phyloP scores from a whole-genome alignment of 1,284 basidiomycete genomes.

The Ceratobasidium sp. region DNA sequence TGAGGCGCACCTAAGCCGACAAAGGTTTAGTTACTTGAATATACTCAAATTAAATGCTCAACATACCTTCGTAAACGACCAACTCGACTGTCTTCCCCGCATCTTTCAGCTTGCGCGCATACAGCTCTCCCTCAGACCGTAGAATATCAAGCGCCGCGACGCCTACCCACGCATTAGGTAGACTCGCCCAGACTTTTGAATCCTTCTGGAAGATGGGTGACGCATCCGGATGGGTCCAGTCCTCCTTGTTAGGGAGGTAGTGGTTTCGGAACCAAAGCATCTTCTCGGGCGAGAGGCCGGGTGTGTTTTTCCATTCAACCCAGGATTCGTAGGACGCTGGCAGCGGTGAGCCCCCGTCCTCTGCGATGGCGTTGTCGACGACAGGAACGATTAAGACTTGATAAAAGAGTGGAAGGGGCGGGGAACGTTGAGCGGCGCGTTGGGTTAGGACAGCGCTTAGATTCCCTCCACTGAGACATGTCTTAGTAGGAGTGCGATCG shows the following conservation, averaged over 20 bases:
- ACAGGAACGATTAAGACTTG: constrained; percentile 80
- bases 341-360: constrained; percentile 24
- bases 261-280: constrained; percentile 81
- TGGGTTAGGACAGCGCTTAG: constrained; percentile 76
- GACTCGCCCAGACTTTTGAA: constrained; percentile 63
- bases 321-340: constrained; percentile 62
- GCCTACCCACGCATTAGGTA: constrained; percentile 72
- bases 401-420: constrained; percentile 71
- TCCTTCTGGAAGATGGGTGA: constrained; percentile 78
- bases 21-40: neutral
- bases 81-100: constrained; percentile 69
- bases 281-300: constrained; percentile 70
- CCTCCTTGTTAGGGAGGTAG: constrained; percentile 73
- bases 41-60: neutral
- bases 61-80: constrained; percentile 61
- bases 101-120: constrained; percentile 70
- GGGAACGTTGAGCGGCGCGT: constrained; percentile 66
- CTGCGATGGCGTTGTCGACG: constrained; percentile 69
- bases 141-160: constrained; percentile 77
- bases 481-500: neutral
- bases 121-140: constrained; percentile 74
- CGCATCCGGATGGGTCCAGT: constrained; percentile 74
- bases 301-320: constrained; percentile 70
- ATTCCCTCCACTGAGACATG: constrained; percentile 69
- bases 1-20: constrained; percentile 10